Base-by-base conservation (phyloP, 306 rosid species). In the Vachellia collinsii region DNA sequence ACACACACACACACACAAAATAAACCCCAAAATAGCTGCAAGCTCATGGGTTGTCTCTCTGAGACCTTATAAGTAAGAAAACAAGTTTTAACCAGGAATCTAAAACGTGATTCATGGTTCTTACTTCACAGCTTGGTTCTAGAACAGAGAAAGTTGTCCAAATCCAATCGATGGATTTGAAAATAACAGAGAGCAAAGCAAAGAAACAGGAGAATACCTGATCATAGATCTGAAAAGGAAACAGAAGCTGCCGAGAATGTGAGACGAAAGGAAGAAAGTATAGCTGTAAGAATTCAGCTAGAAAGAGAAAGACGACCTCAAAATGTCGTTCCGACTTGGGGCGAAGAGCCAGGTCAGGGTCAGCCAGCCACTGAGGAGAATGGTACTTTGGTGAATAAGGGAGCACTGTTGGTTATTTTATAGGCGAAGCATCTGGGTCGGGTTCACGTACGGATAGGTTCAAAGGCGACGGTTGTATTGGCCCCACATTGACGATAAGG, bases 161-260 rank as follows among this genome's bases (percentile, higher is more conserved):
- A 59, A 70, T 42, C 59, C n/a, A 25, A 41, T 22, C 22, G n/a
- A 14, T 11, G 37, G 38, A 72, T 34, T 8, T 46, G 41, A 4
- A 69, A 48, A 71, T 14, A 64, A 62, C 12, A 76, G 56, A 71
- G 38, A 59, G 39, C 54, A 70, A 50, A 46, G 61, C 17, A 12
- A 36, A 44, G 63, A 34, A 54, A 42, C 4, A 8, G 54, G 71
- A 47, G 16, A 62, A 51, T 83, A 84, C 86, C 87, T 81, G 87
- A 41, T 73, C 48, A 47, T 37, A 68, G 62, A 63, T 70, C 77
- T 38, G 14, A 48, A 38, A 3, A 3, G 43, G 51, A 70, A 62
- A 39, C 19, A 43, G 58, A 54, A 46, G 37, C 3, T 22, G 62
- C 48, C 13, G 86, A 83, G 66, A 83, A 61, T 74, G 77, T n/a